Evolutionary conservation across 208 protist species (phyloP).

Genomic region (Leishmania turanica): DNA sequence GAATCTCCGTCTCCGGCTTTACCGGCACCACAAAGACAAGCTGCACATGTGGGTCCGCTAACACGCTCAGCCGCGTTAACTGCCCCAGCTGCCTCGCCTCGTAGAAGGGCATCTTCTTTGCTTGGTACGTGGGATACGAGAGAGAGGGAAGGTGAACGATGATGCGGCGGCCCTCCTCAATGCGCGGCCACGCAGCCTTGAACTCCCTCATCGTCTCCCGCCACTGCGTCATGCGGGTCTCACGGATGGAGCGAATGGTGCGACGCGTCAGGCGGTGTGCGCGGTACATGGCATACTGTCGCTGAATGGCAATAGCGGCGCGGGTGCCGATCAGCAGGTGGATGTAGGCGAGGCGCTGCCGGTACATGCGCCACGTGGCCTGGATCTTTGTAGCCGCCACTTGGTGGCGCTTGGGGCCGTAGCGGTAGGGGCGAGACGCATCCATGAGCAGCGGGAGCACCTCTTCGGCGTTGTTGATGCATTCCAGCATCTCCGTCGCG

Average conservation of each 20-base stretch:
- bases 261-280: constrained; percentile 74
- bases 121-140: constrained; percentile 79
- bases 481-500: constrained; percentile 64
- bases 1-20: constrained; percentile 73
- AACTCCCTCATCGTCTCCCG: constrained; percentile 87
- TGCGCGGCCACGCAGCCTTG: constrained; percentile 59
- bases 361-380: constrained; percentile 89
- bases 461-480: constrained; percentile 85
- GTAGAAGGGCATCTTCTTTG: constrained; percentile 83
- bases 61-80: constrained; percentile 79
- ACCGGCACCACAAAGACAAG: constrained; percentile 81
- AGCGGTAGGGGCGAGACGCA: constrained; percentile 56
- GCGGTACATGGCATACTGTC: constrained; percentile 79
- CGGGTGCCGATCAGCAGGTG: constrained; percentile 79
- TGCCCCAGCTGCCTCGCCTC: constrained; percentile 75
- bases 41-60: constrained; percentile 82
- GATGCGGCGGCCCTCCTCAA: constrained; percentile 57
- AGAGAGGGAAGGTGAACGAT: constrained; percentile 90
- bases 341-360: constrained; percentile 77
- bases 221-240: constrained; percentile 72
- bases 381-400: constrained; percentile 88
- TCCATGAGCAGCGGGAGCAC: constrained; percentile 67
- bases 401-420: constrained; percentile 59
- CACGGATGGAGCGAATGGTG: constrained; percentile 56
- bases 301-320: constrained; percentile 85